phyloP scores from a whole-genome alignment of 192 early-diverging fungal genomes.

The Coemansia sp. region DNA sequence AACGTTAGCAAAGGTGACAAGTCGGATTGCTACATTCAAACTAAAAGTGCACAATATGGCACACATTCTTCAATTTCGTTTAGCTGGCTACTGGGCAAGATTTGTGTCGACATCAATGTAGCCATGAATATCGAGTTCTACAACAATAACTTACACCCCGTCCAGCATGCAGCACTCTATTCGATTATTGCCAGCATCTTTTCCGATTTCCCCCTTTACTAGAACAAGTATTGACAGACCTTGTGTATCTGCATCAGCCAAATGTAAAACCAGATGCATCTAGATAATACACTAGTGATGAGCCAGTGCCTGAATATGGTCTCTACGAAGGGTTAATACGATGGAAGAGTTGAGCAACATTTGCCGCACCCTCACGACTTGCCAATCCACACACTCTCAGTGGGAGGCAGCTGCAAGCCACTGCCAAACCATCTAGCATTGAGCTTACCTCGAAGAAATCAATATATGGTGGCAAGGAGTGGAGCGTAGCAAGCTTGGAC shows the following conservation, averaged over 20 bases:
- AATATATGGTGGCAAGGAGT: slow-evolving; percentile 40
- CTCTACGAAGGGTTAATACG: neutral
- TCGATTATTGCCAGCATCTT: too few relatives aligned
- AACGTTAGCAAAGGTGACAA: neutral
- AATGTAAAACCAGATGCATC: neutral
- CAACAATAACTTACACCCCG: too few relatives aligned
- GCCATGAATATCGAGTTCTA: slow-evolving; percentile 44
- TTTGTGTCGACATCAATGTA: slow-evolving; percentile 54
- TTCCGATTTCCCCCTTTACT: too few relatives aligned
- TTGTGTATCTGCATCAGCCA: neutral
- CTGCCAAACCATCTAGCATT: slow-evolving; percentile 64
- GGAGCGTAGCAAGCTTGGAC: slow-evolving; percentile 66
- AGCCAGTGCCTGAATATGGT: too few relatives aligned
- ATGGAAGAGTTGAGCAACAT: slow-evolving; percentile 24
- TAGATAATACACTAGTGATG: neutral
- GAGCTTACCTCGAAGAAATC: slow-evolving; percentile 60
- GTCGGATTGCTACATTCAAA: neutral
- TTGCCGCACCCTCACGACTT: slow-evolving; percentile 22
- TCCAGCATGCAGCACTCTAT: too few relatives aligned
- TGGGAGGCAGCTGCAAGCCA: slow-evolving; percentile 19
- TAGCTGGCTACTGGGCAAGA: slow-evolving; percentile 67
- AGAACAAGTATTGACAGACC: slow-evolving; percentile 52
- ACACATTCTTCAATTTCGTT: slow-evolving; percentile 7
- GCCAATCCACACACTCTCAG: slow-evolving; percentile 20
- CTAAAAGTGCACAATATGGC: neutral